Evolutionary conservation across 768 basidiomycete genomes (phyloP).

Genomic region (Wakefieldia striispora): DNA sequence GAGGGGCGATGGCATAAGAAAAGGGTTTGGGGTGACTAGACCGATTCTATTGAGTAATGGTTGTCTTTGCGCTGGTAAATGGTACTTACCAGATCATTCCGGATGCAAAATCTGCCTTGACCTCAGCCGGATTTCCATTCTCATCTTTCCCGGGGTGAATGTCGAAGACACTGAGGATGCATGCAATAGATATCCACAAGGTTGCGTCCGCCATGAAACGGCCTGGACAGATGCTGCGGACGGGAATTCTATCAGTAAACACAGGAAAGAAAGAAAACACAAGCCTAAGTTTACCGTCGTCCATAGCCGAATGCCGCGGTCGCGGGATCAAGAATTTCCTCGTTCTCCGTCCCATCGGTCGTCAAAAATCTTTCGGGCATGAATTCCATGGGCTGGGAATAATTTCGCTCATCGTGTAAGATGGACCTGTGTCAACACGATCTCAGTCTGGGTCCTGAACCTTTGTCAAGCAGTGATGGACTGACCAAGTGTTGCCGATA

Average conservation of each 20-base stretch:
- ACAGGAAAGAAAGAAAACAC: background rate
- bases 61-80: background rate
- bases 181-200: slow-evolving; percentile 35
- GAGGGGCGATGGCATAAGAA: slow-evolving; percentile 29
- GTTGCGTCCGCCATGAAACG: slow-evolving; percentile 42
- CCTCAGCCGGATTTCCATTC: slow-evolving; percentile 14
- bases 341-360: slow-evolving; percentile 36
- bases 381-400: slow-evolving; percentile 34
- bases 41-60: slow-evolving; percentile 2
- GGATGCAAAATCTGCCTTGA: slow-evolving; percentile 26
- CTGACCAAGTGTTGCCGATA: slow-evolving; percentile 58
- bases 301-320: slow-evolving; percentile 37
- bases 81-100: slow-evolving; percentile 31
- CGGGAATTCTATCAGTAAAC: background rate
- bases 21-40: slow-evolving; percentile 33
- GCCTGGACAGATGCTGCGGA: slow-evolving; percentile 41
- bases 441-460: slow-evolving; percentile 4
- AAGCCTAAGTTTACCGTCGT: slow-evolving; percentile 23
- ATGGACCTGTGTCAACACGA: slow-evolving; percentile 31
- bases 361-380: slow-evolving; percentile 39
- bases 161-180: slow-evolving; percentile 28
- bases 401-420: slow-evolving; percentile 36
- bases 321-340: slow-evolving; percentile 29
- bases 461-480: background rate
- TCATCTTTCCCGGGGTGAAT: slow-evolving; percentile 22